Conservation (phyloP, 768 basidiomycete species). For the Macrolepiota fuliginosa region DNA sequence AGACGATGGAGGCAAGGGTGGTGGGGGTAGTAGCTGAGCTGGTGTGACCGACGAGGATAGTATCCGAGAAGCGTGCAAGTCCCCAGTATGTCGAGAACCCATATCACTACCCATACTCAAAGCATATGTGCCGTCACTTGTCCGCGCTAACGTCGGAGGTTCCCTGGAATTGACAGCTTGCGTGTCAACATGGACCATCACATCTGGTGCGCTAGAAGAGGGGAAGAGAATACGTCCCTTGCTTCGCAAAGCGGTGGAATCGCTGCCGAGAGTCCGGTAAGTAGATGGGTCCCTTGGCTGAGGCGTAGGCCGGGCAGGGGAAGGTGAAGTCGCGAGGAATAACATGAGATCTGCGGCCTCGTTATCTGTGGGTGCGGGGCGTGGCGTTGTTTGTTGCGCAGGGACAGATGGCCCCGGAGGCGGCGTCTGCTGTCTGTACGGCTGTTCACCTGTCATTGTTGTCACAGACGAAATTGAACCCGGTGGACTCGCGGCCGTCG, state of each 20-base stretch:
- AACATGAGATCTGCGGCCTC: conserved; percentile 88
- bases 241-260: conserved; percentile 29
- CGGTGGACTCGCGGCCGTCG: conserved; percentile 36
- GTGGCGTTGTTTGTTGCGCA: conserved; percentile 38
- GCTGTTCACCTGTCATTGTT: conserved; percentile 27
- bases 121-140: conserved; percentile 40
- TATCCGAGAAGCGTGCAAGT: conserved; percentile 11
- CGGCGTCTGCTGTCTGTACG: conserved; percentile 36
- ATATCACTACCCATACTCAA: conserved; percentile 37
- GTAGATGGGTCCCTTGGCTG: conserved; percentile 56
- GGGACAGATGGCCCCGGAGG: conserved; percentile 28
- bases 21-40: conserved; percentile 23
- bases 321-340: conserved; percentile 82
- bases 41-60: conserved; percentile 9
- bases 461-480: conserved; percentile 39
- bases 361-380: conserved; percentile 62
- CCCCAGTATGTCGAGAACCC: conserved; percentile 17
- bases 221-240: conserved; percentile 75
- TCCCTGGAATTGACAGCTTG: conserved; percentile 5
- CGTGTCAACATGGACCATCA: conserved; percentile 2
- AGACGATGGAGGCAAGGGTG: conserved; percentile 12
- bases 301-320: conserved; percentile 62
- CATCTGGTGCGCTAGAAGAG: conserved; percentile 20
- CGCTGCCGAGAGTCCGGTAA: conserved; percentile 53
- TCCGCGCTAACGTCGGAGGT: conserved; percentile 24